Base-by-base conservation (phyloP, 1,284 basidiomycete species). In the Moesziomyces sp. region DNA sequence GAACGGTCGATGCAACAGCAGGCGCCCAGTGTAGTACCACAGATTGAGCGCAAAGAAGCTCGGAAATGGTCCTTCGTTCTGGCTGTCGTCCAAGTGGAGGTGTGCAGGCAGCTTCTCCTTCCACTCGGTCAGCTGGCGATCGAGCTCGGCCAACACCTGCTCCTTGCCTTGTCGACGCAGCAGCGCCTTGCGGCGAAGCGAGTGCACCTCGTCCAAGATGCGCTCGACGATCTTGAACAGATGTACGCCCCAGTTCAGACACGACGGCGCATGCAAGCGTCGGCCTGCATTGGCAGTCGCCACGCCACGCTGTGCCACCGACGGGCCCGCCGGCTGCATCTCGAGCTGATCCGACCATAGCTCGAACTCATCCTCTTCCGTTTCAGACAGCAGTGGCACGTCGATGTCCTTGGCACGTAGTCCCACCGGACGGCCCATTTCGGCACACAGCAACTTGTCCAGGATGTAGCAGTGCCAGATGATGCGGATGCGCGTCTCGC, bases 401-500 rank as follows among this genome's bases (percentile, higher is more conserved):
- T 85, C 83, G 21, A 81, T 81, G 9, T 85, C 83, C 5, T 83
- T 77, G 38, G 84, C 85, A 1, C 84, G 79, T 23, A 86, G 76
- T 8, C 85, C 77, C 48, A 81, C 83, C 0, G 85, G 82, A 8
- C 85, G 81, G 5, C 86, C 86, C 44, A 86, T 86, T 70, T 86
- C 86, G 67, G 86, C 73, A 35, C 66, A 79, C 5, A 86, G 71
- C 16, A 84, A 77, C 76, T 86, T 86, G 76, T 86, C 85, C 26
- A 86, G 68, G 38, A 86, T 83, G 60, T 86, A 86, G 52, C 81
- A 82, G 68, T 84, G 84, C 85, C 86, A 86, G 52, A 83, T 86
- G 47, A 86, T 82, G 9, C 86, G 75, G 11, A 84, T 82, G 4
- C 85, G 78, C 10, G 83, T 82, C 54, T 86, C 83, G 28, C 78